Percentiles rank a stretch among this genome's conserved stretches.
Evolutionary conservation across 2,329 filamentous ascomycete species (phyloP).

Genomic region (Nannizziopsis arthrosporioides): DNA sequence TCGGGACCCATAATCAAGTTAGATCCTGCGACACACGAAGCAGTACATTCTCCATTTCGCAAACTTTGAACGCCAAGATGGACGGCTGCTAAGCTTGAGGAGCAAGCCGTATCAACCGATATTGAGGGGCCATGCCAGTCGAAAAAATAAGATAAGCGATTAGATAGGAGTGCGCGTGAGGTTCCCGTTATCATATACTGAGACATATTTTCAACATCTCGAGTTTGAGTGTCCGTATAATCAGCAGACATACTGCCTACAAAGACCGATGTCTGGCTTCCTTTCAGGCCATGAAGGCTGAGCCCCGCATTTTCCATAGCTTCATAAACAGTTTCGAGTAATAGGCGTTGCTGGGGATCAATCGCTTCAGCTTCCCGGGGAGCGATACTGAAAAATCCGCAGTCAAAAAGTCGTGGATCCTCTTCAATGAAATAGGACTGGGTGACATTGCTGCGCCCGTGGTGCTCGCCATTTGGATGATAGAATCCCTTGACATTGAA

Average conservation of each 20-base stretch:
- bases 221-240: conserved; percentile 18
- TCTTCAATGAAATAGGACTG: conserved; percentile 17
- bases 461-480: conserved; percentile 12
- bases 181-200: conserved; percentile 17
- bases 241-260: conserved; percentile 24
- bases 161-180: conserved; percentile 29
- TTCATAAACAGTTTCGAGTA: conserved; percentile 23
- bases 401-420: conserved; percentile 23
- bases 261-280: conserved; percentile 26
- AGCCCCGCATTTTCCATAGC: conserved; percentile 21
- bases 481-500: conserved; percentile 16
- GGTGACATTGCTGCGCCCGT: conserved; percentile 13
- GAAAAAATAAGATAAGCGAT: conserved; percentile 33
- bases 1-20: conserved; percentile 28
- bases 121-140: conserved; percentile 31
- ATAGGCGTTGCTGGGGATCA: conserved; percentile 25
- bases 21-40: conserved; percentile 20
- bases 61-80: conserved; percentile 8
- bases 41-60: conserved; percentile 18
- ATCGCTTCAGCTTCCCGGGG: conserved; percentile 21
- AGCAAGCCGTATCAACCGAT: conserved; percentile 20
- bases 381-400: conserved; percentile 23
- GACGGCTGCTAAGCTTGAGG: conserved; percentile 7
- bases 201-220: background rate
- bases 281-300: conserved; percentile 20